Evolutionary conservation across 2,329 filamentous ascomycete genomes (phyloP).

Genomic region (Phialemoniopsis sp.): DNA sequence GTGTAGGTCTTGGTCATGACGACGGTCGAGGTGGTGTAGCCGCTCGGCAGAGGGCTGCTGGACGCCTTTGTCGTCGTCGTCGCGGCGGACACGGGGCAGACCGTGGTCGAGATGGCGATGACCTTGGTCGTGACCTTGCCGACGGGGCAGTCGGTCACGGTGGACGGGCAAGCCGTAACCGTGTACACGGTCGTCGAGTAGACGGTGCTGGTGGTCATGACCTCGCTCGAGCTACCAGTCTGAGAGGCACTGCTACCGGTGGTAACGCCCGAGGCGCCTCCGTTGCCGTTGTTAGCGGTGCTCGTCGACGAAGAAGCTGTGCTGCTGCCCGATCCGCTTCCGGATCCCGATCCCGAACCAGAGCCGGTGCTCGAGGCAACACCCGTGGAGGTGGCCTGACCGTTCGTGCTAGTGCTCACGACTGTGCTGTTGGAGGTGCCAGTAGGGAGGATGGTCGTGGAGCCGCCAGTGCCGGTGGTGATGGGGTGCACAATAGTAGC

Average conservation of each 20-base stretch:
- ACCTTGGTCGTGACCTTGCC: slow-evolving; percentile 18
- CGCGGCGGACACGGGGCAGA: slow-evolving; percentile 30
- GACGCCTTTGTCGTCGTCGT: slow-evolving; percentile 2
- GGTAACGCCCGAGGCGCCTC: not conserved
- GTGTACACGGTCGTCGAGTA: slow-evolving; percentile 18
- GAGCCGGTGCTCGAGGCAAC: not conserved
- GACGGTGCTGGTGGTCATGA: slow-evolving; percentile 11
- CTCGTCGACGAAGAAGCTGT: not conserved
- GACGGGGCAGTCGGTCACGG: slow-evolving; percentile 19
- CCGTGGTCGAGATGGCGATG: slow-evolving; percentile 29
- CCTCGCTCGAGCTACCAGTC: not conserved
- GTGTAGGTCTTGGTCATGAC: slow-evolving; percentile 17
- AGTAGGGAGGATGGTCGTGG: too few species aligned
- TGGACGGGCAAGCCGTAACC: slow-evolving; percentile 18
- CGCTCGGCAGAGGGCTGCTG: not conserved
- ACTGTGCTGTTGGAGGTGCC: too few species aligned
- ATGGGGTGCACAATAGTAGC: not conserved
- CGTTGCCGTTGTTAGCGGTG: not conserved
- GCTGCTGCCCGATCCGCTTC: not conserved
- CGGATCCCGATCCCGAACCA: not conserved
- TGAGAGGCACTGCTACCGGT: not conserved
- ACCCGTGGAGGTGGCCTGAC: not conserved
- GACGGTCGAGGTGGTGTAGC: slow-evolving; percentile 11
- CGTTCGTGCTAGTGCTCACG: not conserved
- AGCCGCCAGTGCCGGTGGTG: too few species aligned